These are phyloP conservation scores for Hordeum pubiflorum DNA, from an alignment of 202 grass and related monocot species.

Conservation along the genomic window DNA sequence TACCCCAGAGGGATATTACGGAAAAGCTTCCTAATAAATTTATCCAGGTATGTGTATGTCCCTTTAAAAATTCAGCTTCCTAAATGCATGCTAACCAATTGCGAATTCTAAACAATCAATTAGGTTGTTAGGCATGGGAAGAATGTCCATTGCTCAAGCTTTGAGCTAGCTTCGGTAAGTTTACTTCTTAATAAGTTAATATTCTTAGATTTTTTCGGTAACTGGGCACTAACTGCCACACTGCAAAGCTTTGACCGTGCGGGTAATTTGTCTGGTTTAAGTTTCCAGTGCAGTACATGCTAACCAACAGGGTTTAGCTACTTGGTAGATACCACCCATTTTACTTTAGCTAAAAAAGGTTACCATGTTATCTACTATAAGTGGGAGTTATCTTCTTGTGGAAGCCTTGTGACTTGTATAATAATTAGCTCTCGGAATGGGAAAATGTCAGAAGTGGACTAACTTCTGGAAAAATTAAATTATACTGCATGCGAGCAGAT, in stretches of 20 bases:
- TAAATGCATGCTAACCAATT: slow-evolving; percentile 28
- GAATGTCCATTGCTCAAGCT: slow-evolving; percentile 89
- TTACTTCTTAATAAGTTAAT: slow-evolving; percentile 11
- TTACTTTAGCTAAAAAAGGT: neutral
- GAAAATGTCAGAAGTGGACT: neutral
- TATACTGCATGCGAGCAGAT: neutral
- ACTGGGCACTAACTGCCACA: neutral
- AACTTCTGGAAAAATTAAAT: neutral
- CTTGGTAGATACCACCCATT: neutral
- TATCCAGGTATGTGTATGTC: slow-evolving; percentile 57
- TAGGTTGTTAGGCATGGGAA: slow-evolving; percentile 96
- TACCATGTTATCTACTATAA: neutral
- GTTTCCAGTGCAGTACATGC: slow-evolving; percentile 10
- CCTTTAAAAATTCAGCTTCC: slow-evolving; percentile 29
- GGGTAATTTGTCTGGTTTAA: neutral
- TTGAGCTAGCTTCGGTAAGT: slow-evolving; percentile 96
- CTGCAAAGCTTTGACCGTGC: neutral
- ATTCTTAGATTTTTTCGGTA: slow-evolving; percentile 9
- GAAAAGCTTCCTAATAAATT: slow-evolving; percentile 87
- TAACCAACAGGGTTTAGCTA: neutral
- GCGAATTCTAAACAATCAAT: slow-evolving; percentile 21
- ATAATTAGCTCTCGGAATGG: neutral
- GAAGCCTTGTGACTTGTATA: neutral
- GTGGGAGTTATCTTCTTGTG: neutral
- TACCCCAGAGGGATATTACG: slow-evolving; percentile 76